Percentiles rank a stretch among this genome's conserved stretches.
These are phyloP conservation scores for Colletotrichum somersetense DNA, from an alignment of 2,329 filamentous ascomycete genomes.

Conservation along the genomic window DNA sequence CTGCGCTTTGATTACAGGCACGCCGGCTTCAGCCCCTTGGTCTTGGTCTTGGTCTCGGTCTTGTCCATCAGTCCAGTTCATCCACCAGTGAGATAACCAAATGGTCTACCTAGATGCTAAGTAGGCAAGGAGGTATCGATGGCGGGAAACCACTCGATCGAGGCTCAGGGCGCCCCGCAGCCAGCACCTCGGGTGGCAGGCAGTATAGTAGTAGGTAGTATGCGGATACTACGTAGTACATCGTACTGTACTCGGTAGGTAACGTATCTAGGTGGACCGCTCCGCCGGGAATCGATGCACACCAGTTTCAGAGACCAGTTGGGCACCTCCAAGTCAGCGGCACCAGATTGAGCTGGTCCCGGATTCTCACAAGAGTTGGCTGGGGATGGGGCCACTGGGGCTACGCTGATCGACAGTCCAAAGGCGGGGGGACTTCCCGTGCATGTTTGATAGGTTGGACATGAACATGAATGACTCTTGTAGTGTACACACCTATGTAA, in stretches of 20 bases:
- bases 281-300: conserved; percentile 9
- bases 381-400: conserved; percentile 11
- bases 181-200: background rate
- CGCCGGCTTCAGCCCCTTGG: background rate
- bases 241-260: too few species aligned
- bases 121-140: too few species aligned
- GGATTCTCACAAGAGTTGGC: background rate
- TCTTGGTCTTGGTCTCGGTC: background rate
- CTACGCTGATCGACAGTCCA: conserved; percentile 6
- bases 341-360: background rate
- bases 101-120: too few species aligned
- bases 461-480: background rate
- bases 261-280: background rate
- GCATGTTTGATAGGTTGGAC: background rate
- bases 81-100: too few species aligned
- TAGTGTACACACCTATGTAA: too few species aligned
- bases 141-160: background rate
- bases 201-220: background rate
- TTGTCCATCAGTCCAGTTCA: background rate
- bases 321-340: conserved; percentile 19
- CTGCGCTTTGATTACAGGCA: background rate
- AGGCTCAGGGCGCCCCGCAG: background rate
- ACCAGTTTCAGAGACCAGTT: conserved; percentile 20
- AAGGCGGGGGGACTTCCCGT: conserved; percentile 6
- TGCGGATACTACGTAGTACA: too few species aligned